Percentiles rank a stretch among this genome's conserved stretches.
Conservation (phyloP, 345 rosid species). For the Heritiera littoralis region DNA sequence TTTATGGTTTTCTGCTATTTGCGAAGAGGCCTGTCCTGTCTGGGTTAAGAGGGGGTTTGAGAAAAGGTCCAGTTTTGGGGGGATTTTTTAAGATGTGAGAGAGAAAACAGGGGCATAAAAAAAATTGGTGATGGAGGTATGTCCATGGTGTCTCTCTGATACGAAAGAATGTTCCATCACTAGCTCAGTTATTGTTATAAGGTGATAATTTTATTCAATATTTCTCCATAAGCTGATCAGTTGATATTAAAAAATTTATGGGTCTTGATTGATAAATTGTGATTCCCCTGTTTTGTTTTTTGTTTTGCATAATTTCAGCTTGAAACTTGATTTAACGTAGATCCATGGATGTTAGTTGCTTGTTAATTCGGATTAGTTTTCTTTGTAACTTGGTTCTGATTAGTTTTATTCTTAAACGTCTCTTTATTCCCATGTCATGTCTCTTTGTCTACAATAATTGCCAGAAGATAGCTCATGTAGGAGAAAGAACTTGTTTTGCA, state of each 20-base stretch:
- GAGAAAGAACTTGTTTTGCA: neutral
- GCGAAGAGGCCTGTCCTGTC: neutral
- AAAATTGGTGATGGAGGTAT: conserved; percentile 24
- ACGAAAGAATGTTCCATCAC: conserved; percentile 1
- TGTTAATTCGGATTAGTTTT: neutral
- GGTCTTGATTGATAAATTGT: conserved; percentile 10
- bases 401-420: conserved; percentile 2
- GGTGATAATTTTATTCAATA: conserved; percentile 25
- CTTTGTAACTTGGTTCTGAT: neutral
- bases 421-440: neutral
- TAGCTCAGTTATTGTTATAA: conserved; percentile 14
- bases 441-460: neutral
- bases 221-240: conserved; percentile 6
- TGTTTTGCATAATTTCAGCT: neutral
- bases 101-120: conserved; percentile 35
- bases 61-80: conserved; percentile 26
- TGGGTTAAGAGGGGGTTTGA: conserved; percentile 27
- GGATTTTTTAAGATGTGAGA: conserved; percentile 23
- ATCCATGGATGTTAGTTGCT: conserved; percentile 10
- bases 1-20: neutral
- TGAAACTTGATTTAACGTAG: neutral
- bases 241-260: neutral
- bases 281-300: neutral
- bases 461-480: neutral
- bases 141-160: conserved; percentile 34